Percentiles rank a stretch among this genome's conserved stretches.
Evolutionary conservation across 73 alveolate species (phyloP).

Genomic region (Uronychia setigera): DNA sequence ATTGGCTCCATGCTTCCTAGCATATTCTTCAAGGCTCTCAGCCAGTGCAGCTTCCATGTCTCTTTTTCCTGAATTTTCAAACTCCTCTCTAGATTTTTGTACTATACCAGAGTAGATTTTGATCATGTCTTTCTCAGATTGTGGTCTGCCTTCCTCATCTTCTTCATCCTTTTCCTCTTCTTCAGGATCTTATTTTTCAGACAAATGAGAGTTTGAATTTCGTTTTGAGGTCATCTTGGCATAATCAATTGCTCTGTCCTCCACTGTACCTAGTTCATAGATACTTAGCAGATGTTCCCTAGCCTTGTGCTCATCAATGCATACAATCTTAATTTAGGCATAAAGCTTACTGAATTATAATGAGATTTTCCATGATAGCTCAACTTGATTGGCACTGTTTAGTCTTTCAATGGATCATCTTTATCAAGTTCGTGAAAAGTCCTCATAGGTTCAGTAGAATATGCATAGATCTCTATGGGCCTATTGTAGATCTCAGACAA

Average conservation of each 20-base stretch:
- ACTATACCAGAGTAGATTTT: slow-evolving; percentile 28
- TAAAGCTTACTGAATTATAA: slow-evolving; percentile 89
- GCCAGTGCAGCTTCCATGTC: slow-evolving; percentile 64
- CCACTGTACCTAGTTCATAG: neutral
- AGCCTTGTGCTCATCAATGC: neutral
- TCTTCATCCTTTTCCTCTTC: slow-evolving; percentile 48
- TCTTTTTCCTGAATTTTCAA: slow-evolving; percentile 39
- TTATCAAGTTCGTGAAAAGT: slow-evolving; percentile 93
- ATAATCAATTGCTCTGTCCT: neutral
- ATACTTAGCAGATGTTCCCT: neutral
- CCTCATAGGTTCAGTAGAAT: slow-evolving; percentile 90
- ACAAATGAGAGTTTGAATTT: neutral
- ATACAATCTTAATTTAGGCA: neutral
- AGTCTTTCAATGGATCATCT: slow-evolving; percentile 32
- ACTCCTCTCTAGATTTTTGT: slow-evolving; percentile 60
- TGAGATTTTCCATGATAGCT: slow-evolving; percentile 94
- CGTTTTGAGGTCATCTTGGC: neutral
- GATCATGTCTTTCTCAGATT: slow-evolving; percentile 8
- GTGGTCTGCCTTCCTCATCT: slow-evolving; percentile 15
- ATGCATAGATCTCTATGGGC: slow-evolving; percentile 96
- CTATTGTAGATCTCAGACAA: slow-evolving; percentile 92
- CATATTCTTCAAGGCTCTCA: slow-evolving; percentile 9
- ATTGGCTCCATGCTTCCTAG: neutral
- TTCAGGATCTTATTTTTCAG: slow-evolving; percentile 78
- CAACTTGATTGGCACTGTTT: slow-evolving; percentile 27